Base-by-base conservation (phyloP, 2,329 filamentous ascomycete species). In the Xylaria sp. region DNA sequence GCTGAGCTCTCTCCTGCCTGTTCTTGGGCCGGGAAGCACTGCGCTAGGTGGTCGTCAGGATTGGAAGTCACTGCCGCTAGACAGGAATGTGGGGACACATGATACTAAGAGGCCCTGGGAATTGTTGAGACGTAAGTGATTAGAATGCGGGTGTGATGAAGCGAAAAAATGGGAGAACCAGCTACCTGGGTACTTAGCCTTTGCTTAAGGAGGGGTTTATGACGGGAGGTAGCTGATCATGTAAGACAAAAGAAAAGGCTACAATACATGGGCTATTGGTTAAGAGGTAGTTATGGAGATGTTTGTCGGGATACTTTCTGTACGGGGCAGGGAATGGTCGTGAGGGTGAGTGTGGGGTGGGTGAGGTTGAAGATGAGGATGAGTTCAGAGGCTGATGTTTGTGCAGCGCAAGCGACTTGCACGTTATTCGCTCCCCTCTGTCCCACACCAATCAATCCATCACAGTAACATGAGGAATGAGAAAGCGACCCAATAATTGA, bases 401-500 rank as follows among this genome's bases (percentile, higher is more conserved):
- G 44, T 62, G 51, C 34, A 12, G 32, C 20, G 46, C 50, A 62
- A 66, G 50, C 52, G 28, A 28, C 44, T 50, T 56, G 39, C 54
- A 67, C 59, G 25, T 57, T 63, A 44, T 34, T 54, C 44, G 51
- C 50, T 55, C 51, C 55, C 41, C 41, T 51, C 32, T 44, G 54
- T 52, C 20, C 57, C 28, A 56, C 32, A 25, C 25, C 10, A 48
- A 9, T 55, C n/a, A 46, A 23, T 51, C 46, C 25, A 57, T 28
- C 23, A 44, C 20, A 23, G n/a, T 58, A 5, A 20, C 37, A 57
- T 44, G 15, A 37, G 28, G 55, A 64, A 64, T 34, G 23, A 51
- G 15, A 54, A 60, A 23, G 18, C 25, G 50, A 34, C 50, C 28
- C 7, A 41, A 25, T 37, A 12, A 25, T 23, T 1, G 20, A 13